A percentile compares a stretch with the other conserved stretches of the same genome.
Evolutionary conservation across 345 rosid genomes (phyloP).

Genomic region (Arabidopsis arenosa): DNA sequence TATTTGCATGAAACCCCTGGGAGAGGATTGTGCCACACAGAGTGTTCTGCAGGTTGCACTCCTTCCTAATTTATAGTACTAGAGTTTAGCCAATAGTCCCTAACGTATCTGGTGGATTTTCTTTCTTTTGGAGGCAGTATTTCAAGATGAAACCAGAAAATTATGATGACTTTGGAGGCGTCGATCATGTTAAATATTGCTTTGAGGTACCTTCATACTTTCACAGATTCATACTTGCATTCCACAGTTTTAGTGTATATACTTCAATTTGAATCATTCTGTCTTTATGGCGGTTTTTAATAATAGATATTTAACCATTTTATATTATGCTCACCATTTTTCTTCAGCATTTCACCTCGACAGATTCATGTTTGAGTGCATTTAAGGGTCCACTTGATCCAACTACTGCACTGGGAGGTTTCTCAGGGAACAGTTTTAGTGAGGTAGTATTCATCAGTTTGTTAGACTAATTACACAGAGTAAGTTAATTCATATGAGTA

Average conservation of each 20-base stretch:
- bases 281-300: not conserved
- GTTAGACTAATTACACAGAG: slow-evolving; percentile 20
- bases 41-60: slow-evolving; percentile 82
- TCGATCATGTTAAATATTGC: slow-evolving; percentile 89
- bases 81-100: slow-evolving; percentile 2
- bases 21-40: slow-evolving; percentile 93
- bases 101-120: slow-evolving; percentile 29
- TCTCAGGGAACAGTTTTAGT: slow-evolving; percentile 78
- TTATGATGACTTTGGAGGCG: slow-evolving; percentile 69
- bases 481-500: slow-evolving; percentile 14
- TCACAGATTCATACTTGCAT: not conserved
- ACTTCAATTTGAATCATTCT: slow-evolving; percentile 1
- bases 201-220: slow-evolving; percentile 65
- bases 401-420: slow-evolving; percentile 92
- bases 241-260: not conserved
- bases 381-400: slow-evolving; percentile 98
- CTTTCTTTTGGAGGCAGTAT: slow-evolving; percentile 57
- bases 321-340: slow-evolving; percentile 27
- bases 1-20: slow-evolving; percentile 97
- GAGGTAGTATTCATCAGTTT: slow-evolving; percentile 61
- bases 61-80: slow-evolving; percentile 18
- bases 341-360: slow-evolving; percentile 86
- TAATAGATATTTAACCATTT: not conserved
- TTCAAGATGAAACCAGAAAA: slow-evolving; percentile 85
- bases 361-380: slow-evolving; percentile 89